Conservation (phyloP, 352 stramenopile species). For the Phytophthora sp. region DNA sequence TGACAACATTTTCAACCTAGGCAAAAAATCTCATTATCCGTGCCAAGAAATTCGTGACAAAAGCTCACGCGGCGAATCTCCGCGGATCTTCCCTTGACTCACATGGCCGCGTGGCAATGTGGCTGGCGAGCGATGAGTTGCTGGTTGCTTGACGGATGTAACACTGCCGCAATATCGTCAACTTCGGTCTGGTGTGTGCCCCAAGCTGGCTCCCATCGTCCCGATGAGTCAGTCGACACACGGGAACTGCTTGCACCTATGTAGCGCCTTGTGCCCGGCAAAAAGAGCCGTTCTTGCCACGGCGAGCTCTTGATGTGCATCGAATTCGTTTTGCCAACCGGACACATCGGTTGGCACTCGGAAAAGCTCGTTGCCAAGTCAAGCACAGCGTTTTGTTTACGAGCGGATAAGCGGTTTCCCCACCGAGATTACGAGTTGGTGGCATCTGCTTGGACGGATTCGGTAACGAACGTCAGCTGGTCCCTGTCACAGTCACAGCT, state of each 20-base stretch:
- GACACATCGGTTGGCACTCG: not conserved
- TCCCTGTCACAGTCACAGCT: not conserved
- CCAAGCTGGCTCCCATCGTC: slow-evolving; percentile 8
- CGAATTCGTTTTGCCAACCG: slow-evolving; percentile 28
- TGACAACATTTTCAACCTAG: slow-evolving; percentile 6
- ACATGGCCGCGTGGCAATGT: too few species aligned
- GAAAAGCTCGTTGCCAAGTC: not conserved
- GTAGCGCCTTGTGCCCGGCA: too few species aligned
- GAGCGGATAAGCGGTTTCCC: not conserved
- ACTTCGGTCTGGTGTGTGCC: slow-evolving; percentile 29
- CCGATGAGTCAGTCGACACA: slow-evolving; percentile 27
- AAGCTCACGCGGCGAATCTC: slow-evolving; percentile 15
- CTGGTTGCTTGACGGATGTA: slow-evolving; percentile 17
- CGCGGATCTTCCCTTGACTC: slow-evolving; percentile 23
- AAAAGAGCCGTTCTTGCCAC: slow-evolving; percentile 18
- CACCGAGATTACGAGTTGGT: slow-evolving; percentile 20
- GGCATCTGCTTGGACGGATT: not conserved
- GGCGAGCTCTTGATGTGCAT: slow-evolving; percentile 25
- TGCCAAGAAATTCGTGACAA: too few species aligned
- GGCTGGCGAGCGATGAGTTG: not conserved
- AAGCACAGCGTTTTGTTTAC: too few species aligned
- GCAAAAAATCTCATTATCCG: not conserved
- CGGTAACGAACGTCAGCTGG: not conserved
- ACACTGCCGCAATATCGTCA: slow-evolving; percentile 17
- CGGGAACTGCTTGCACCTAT: not conserved